Evolutionary conservation across 192 early-diverging fungal genomes (phyloP).

Genomic region (Rhizoclosmatium globosum): DNA sequence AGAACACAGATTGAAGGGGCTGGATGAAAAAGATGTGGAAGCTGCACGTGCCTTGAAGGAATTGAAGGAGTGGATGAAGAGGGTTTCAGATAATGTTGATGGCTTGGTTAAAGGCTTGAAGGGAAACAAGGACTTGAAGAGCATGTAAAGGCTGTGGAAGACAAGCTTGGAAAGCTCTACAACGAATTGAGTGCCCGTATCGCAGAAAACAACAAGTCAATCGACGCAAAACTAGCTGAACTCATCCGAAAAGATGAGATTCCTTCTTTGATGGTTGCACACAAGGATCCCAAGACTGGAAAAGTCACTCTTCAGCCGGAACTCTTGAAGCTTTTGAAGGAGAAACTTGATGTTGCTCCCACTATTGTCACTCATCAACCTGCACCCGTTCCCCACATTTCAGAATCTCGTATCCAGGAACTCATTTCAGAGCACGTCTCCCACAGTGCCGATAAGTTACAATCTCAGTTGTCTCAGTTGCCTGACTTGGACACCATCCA

Average conservation of each 20-base stretch:
- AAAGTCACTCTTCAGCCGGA: constrained; percentile 16
- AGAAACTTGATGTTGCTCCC: not conserved
- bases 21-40: not conserved
- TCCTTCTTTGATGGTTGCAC: constrained; percentile 11
- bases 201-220: not conserved
- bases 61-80: not conserved
- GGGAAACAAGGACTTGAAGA: not conserved
- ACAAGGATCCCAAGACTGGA: constrained; percentile 5
- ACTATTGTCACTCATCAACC: not conserved
- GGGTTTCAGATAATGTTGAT: not conserved
- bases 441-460: no score
- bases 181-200: not conserved
- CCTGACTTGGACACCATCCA: no score
- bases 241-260: constrained; percentile 10
- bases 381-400: not conserved
- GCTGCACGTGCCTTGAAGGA: not conserved
- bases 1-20: not conserved
- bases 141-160: not conserved
- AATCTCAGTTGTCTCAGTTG: no score
- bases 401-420: constrained; percentile 10
- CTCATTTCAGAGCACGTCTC: constrained; percentile 1
- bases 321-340: constrained; percentile 18
- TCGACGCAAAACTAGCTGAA: not conserved
- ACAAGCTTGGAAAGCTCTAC: not conserved
- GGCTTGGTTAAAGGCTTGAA: not conserved